A percentile compares a stretch with the other conserved stretches of the same genome.
These are phyloP conservation scores for Teratosphaeria destructans DNA, from an alignment of 2,329 filamentous ascomycete species.

Conservation along the genomic window DNA sequence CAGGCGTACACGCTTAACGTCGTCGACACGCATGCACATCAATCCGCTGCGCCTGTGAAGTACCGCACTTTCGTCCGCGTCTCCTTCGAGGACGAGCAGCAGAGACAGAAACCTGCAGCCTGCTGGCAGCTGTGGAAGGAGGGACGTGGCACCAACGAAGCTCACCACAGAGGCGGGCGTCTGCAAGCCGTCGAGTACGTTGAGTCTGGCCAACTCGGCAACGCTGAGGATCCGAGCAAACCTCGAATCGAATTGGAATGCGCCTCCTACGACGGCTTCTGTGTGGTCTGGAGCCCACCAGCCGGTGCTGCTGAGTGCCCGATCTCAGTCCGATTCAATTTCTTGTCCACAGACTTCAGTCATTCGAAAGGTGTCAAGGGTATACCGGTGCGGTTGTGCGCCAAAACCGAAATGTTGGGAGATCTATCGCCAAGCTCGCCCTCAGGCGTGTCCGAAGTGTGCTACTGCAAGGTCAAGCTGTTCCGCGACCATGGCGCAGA, in stretches of 20 bases:
- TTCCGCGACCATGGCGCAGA: conserved; percentile 95
- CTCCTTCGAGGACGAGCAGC: conserved; percentile 93
- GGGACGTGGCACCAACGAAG: conserved; percentile 87
- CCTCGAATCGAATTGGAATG: conserved; percentile 40
- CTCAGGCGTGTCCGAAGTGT: conserved; percentile 53
- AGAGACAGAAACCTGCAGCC: conserved; percentile 67
- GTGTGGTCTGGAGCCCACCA: conserved; percentile 64
- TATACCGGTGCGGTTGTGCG: conserved; percentile 83
- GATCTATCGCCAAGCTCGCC: conserved; percentile 1
- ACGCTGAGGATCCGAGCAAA: conserved; percentile 38
- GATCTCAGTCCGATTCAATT: conserved; percentile 92
- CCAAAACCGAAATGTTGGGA: conserved; percentile 68
- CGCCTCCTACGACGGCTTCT: conserved; percentile 88
- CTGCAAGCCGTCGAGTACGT: conserved; percentile 93
- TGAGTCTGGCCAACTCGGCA: conserved; percentile 48
- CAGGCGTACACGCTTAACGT: conserved; percentile 86
- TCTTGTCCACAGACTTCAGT: conserved; percentile 95
- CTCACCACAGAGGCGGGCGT: conserved; percentile 84
- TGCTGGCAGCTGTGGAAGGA: conserved; percentile 97
- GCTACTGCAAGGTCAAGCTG: conserved; percentile 93
- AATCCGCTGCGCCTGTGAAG: conserved; percentile 50
- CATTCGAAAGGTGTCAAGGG: conserved; percentile 98
- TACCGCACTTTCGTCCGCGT: conserved; percentile 92
- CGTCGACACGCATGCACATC: conserved; percentile 59
- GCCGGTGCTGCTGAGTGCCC: conserved; percentile 69